Evolutionary conservation across 441 rosid species (phyloP).

Genomic region (Croton laevigatus): DNA sequence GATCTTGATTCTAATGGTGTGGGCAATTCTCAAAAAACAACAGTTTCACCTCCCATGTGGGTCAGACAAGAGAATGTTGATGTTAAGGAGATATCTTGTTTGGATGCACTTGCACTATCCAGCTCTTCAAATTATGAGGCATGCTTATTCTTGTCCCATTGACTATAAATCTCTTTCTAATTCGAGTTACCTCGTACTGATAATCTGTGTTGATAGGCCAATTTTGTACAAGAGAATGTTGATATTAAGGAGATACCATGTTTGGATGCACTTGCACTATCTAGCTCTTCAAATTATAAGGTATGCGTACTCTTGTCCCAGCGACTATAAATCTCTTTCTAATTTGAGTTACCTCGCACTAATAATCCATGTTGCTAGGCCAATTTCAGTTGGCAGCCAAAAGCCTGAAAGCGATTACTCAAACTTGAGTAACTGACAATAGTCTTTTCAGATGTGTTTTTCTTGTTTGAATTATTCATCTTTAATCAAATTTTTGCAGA

Average conservation of each 20-base stretch:
- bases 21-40: neutral
- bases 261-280: constrained; percentile 24
- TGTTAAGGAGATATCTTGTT: constrained; percentile 18
- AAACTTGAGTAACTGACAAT: constrained; percentile 10
- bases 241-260: constrained; percentile 17
- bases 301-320: constrained; percentile 20
- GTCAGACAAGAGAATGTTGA: constrained; percentile 18
- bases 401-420: constrained; percentile 13
- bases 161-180: too few species aligned
- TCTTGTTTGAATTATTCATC: neutral
- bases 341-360: neutral
- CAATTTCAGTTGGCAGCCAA: neutral
- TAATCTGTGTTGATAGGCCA: too few species aligned
- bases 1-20: constrained; percentile 21
- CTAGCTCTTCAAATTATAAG: constrained; percentile 26
- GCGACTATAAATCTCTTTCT: neutral
- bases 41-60: constrained; percentile 14
- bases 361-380: neutral
- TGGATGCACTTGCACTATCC: constrained; percentile 25
- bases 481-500: constrained; percentile 37
- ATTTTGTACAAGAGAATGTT: constrained; percentile 19
- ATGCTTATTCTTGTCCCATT: constrained; percentile 10
- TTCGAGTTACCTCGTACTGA: too few species aligned
- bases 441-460: constrained; percentile 13
- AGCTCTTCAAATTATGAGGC: constrained; percentile 29